phyloP scores from a whole-genome alignment of 2,329 filamentous ascomycete species.

The Albifimbria verrucaria region DNA sequence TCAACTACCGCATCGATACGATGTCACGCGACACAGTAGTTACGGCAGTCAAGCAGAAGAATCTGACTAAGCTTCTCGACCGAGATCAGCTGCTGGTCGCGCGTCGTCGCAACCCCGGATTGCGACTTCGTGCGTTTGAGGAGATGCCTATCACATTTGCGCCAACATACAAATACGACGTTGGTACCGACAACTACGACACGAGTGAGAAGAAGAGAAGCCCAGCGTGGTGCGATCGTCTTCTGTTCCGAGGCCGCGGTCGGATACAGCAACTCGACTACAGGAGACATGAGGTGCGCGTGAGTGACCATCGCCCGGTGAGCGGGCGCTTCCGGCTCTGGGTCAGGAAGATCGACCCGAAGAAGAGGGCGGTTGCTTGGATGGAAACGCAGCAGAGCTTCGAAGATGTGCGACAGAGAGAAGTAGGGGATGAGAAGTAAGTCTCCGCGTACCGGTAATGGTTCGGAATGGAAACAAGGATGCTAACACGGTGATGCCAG shows the following conservation, averaged over 20 bases:
- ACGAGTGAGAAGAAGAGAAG: constrained; percentile 90
- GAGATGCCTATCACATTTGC: constrained; percentile 88
- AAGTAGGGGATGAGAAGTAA: constrained; percentile 75
- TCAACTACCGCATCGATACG: constrained; percentile 97
- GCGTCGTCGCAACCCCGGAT: constrained; percentile 82
- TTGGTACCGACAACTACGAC: constrained; percentile 91
- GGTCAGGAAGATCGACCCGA: constrained; percentile 75
- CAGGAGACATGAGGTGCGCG: constrained; percentile 79
- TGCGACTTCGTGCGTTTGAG: constrained; percentile 84
- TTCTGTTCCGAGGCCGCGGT: constrained; percentile 80
- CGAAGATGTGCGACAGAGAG: constrained; percentile 64
- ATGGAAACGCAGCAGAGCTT: constrained; percentile 73
- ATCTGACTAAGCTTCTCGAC: constrained; percentile 82
- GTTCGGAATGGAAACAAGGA: no score
- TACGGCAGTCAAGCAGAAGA: constrained; percentile 75
- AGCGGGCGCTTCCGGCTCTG: constrained; percentile 79
- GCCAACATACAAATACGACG: constrained; percentile 98
- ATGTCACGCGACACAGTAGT: constrained; percentile 94
- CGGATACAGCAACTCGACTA: constrained; percentile 88
- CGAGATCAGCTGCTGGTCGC: constrained; percentile 91
- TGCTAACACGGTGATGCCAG: constrained; percentile 31
- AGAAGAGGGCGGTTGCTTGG: constrained; percentile 63
- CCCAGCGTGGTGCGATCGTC: constrained; percentile 93
- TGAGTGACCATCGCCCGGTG: constrained; percentile 91
- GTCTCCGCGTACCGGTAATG: no score